Conservation (phyloP, 192 early-diverging fungal species). For the Backusella luteola region DNA sequence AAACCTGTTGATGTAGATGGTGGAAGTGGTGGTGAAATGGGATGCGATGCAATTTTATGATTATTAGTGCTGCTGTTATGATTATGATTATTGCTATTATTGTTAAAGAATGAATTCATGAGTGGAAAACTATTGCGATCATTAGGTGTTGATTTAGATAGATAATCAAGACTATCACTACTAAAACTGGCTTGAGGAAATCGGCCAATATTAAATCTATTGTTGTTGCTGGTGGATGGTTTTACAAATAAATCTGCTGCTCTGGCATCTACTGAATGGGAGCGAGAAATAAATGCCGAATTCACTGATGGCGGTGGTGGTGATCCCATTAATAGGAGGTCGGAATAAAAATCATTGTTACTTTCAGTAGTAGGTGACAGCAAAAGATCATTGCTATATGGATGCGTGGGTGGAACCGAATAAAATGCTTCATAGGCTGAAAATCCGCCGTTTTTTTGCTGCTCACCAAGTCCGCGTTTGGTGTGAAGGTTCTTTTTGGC, state of each 20-base stretch:
- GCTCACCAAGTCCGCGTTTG: conserved; percentile 60
- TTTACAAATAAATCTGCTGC: not conserved
- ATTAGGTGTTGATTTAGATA: conserved; percentile 21
- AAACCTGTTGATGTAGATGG: not conserved
- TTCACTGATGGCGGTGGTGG: not conserved
- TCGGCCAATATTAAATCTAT: conserved; percentile 5
- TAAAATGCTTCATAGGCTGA: conserved; percentile 38
- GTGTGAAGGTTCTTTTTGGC: conserved; percentile 99
- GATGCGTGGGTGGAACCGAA: conserved; percentile 29
- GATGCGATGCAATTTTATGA: conserved; percentile 12
- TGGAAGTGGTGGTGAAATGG: conserved; percentile 3
- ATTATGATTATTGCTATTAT: not conserved
- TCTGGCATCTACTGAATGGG: conserved; percentile 13
- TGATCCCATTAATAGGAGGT: not conserved
- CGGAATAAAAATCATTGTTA: conserved; percentile 9
- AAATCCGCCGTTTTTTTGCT: not conserved
- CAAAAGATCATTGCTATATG: not conserved
- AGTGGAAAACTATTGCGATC: conserved; percentile 1
- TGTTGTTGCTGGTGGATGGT: not conserved
- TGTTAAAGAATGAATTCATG: conserved; percentile 10
- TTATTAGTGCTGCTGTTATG: conserved; percentile 8
- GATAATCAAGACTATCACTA: conserved; percentile 5
- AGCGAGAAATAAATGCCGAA: conserved; percentile 13
- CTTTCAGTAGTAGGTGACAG: not conserved
- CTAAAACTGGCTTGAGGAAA: conserved; percentile 1